A percentile compares a stretch with the other conserved stretches of the same genome.
phyloP scores from a whole-genome alignment of 768 basidiomycete species.

The Kwoniella dejecticola region DNA sequence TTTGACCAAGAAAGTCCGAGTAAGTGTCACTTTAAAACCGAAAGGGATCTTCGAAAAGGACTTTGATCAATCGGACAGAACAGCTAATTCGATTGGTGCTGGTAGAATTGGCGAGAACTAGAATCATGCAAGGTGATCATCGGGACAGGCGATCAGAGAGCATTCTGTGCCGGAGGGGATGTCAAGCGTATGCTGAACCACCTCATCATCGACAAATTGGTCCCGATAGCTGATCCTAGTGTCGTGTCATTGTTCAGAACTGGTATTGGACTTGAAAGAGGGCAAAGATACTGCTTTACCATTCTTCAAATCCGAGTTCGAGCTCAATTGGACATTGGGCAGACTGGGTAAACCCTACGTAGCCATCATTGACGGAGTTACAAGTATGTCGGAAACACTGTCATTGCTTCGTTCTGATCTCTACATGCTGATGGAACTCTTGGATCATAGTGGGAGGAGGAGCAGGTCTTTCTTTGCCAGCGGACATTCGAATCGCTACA shows the following conservation, averaged over 20 bases:
- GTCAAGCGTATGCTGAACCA: too few species aligned
- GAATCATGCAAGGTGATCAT: constrained; percentile 48
- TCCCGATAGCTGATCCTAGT: constrained; percentile 13
- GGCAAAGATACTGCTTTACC: constrained; percentile 58
- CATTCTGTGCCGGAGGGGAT: constrained; percentile 95
- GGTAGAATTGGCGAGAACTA: constrained; percentile 44
- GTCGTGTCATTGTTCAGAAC: too few species aligned
- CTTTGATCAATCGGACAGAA: neutral
- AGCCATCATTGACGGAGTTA: constrained; percentile 83
- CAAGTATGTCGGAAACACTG: constrained; percentile 83
- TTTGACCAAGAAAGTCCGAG: constrained; percentile 75
- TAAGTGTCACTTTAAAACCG: constrained; percentile 51
- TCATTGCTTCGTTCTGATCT: too few species aligned
- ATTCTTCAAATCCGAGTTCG: constrained; percentile 83
- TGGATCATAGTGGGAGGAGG: constrained; percentile 95
- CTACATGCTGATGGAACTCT: too few species aligned
- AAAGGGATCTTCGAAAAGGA: neutral
- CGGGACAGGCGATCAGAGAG: constrained; percentile 61
- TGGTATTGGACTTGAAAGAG: constrained; percentile 41
- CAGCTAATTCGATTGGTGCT: neutral
- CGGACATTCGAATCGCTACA: constrained; percentile 88
- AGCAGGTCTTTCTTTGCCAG: constrained; percentile 79
- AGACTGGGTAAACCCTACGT: constrained; percentile 83
- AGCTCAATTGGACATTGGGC: constrained; percentile 57
- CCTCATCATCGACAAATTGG: neutral